Evolutionary conservation across 345 rosid species (phyloP).

Genomic region (Gossypium longicalyx): DNA sequence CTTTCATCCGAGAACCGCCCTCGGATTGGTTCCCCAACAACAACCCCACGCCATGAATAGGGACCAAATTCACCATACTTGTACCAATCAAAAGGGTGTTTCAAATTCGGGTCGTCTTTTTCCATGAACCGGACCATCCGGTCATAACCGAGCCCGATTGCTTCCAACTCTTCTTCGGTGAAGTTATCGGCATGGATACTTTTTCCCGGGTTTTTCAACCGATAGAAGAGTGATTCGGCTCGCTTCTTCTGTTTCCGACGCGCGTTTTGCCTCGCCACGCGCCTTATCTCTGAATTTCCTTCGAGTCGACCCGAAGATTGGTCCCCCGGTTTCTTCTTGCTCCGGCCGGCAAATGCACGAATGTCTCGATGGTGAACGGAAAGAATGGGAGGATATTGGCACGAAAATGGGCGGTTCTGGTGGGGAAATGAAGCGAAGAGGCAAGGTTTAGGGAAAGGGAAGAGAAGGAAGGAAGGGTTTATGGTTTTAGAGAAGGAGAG

Average conservation of each 20-base stretch:
- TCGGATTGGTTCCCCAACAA: slow-evolving; percentile 81
- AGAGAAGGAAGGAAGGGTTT: slow-evolving; percentile 39
- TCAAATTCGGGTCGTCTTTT: slow-evolving; percentile 80
- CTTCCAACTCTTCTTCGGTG: slow-evolving; percentile 69
- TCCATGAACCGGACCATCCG: slow-evolving; percentile 91
- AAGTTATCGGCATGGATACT: slow-evolving; percentile 70
- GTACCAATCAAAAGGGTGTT: slow-evolving; percentile 90
- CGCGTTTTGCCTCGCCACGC: slow-evolving; percentile 42
- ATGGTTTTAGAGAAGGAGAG: slow-evolving; percentile 72
- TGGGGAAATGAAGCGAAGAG: slow-evolving; percentile 5
- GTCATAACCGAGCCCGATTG: slow-evolving; percentile 90
- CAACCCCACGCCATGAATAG: slow-evolving; percentile 95
- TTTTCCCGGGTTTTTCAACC: slow-evolving; percentile 53
- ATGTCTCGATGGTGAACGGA: slow-evolving; percentile 33
- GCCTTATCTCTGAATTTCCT: slow-evolving; percentile 48
- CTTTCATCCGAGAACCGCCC: slow-evolving; percentile 80
- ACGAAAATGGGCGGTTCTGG: slow-evolving; percentile 24
- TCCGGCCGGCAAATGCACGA: slow-evolving; percentile 75
- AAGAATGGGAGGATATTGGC: slow-evolving; percentile 10
- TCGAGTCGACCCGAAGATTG: slow-evolving; percentile 56
- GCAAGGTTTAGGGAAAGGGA: slow-evolving; percentile 26
- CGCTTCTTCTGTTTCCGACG: slow-evolving; percentile 38
- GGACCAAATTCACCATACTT: slow-evolving; percentile 96
- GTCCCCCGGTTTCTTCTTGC: slow-evolving; percentile 79
- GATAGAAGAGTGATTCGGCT: slow-evolving; percentile 65